Base-by-base conservation (phyloP, 2,329 filamentous ascomycete species). In the Dactylellina sp. region DNA sequence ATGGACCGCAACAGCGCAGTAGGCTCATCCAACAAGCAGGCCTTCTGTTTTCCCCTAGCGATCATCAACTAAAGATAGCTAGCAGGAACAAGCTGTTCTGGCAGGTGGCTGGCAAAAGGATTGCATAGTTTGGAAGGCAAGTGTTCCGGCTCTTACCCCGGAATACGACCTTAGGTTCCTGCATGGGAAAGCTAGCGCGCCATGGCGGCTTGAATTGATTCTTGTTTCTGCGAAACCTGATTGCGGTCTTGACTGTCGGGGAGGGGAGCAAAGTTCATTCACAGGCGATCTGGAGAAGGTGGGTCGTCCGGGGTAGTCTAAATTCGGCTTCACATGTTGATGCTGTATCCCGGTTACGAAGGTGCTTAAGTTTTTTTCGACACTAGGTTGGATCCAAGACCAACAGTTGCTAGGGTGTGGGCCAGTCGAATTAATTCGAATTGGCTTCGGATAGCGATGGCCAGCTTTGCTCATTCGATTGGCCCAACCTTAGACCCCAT, bases 301-400 rank as follows among this genome's bases (percentile, higher is more conserved):
- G 70, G 70, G 70, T 57, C 70, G 61, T 66, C 70, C 55, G 68
- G 68, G 68, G 68, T 60, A 60, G 68, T 65, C 68, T 61, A 70
- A 70, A 70, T 52, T 74, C 70, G 70, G 70, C 70, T 74, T 74
- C 70, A 74, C 70, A 74, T 74, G 70, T 66, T 55, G 55, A 61
- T 44, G 56, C 55, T 74, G 37, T 44, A 66, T 61, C 68, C 59
- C 35, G 46, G 44, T 52, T 71, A 22, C 37, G 50, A 52, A 63
- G 50, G 44, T 52, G 40, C 59, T 59, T 49, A 49, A 63, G 37
- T 32, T 35, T 42, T 56, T 46, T 68, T 66, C 53, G 64, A 70
- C 46, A 49, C 63, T 59, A 60, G 50, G 39, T 44, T 39, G 24
- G 47, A 49, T 52, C 53, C 25, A 53, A 37, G 47, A 59, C 52